Conservation (phyloP, 345 rosid genomes). For the Excoecaria agallocha region DNA sequence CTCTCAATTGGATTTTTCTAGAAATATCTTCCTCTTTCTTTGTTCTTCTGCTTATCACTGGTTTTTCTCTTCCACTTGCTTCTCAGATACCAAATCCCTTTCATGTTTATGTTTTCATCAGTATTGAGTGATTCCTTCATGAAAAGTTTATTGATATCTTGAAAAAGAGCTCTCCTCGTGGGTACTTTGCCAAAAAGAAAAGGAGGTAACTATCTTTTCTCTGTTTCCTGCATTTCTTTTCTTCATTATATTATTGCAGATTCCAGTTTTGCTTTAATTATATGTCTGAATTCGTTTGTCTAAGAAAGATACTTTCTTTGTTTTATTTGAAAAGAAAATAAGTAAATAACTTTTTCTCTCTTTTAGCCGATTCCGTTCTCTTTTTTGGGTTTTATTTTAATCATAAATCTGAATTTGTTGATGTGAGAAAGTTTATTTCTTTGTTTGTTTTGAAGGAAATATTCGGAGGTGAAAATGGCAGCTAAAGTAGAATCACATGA, state of each 20-base stretch:
- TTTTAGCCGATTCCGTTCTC: too few relatives aligned
- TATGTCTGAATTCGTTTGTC: too few relatives aligned
- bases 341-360: too few relatives aligned
- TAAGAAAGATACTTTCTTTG: background rate
- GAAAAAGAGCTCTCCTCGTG: background rate
- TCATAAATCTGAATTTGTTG: too few relatives aligned
- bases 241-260: background rate
- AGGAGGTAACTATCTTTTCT: background rate
- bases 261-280: background rate
- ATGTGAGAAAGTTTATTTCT: too few relatives aligned
- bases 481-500: conserved; percentile 33
- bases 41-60: background rate
- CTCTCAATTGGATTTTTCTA: background rate
- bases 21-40: conserved; percentile 7
- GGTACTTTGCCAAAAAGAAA: too few relatives aligned
- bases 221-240: background rate
- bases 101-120: background rate
- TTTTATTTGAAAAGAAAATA: background rate
- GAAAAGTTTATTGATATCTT: background rate
- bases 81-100: background rate
- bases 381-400: too few relatives aligned
- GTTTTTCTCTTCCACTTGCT: conserved; percentile 4
- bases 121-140: background rate
- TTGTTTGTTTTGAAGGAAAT: background rate
- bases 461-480: background rate